Percentiles rank a stretch among this genome's conserved stretches.
phyloP scores from a whole-genome alignment of 345 rosid species.

The Populus nigra region DNA sequence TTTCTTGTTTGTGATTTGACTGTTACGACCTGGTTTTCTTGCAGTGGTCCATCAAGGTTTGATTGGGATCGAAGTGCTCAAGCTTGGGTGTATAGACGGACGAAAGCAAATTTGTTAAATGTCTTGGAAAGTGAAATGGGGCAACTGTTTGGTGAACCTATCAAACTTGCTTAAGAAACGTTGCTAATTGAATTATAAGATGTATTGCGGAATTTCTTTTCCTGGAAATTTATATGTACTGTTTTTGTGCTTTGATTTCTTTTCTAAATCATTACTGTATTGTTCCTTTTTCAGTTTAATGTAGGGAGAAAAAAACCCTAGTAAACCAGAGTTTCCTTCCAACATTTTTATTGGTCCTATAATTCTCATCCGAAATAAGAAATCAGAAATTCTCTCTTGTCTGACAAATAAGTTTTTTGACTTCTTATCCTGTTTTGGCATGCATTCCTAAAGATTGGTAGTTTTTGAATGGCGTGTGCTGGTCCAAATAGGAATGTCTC shows the following conservation, averaged over 20 bases:
- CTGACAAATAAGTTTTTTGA: too few species aligned
- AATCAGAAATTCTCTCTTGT: too few species aligned
- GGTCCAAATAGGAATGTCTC: neutral
- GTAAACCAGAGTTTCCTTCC: too few species aligned
- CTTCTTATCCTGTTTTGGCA: too few species aligned
- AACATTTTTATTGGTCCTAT: too few species aligned
- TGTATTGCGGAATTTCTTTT: neutral
- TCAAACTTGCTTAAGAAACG: conserved; percentile 46
- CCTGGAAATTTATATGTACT: neutral
- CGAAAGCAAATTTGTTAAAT: conserved; percentile 52
- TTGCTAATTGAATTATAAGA: neutral
- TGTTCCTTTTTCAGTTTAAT: too few species aligned
- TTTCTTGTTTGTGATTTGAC: neutral
- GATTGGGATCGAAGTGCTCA: conserved; percentile 75
- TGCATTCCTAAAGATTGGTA: too few species aligned
- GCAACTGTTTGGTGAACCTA: conserved; percentile 65
- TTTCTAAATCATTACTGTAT: too few species aligned
- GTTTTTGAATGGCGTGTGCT: neutral
- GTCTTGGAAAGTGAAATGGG: conserved; percentile 70
- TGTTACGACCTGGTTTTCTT: conserved; percentile 9
- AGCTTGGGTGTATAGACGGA: conserved; percentile 79
- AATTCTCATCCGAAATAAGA: too few species aligned
- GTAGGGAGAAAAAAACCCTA: too few species aligned
- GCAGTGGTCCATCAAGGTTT: conserved; percentile 86
- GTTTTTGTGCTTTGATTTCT: too few species aligned